A percentile compares a stretch with the other conserved stretches of the same genome.
These are phyloP conservation scores for Podila horticola DNA, from an alignment of 192 early-diverging fungal species.

Conservation along the genomic window DNA sequence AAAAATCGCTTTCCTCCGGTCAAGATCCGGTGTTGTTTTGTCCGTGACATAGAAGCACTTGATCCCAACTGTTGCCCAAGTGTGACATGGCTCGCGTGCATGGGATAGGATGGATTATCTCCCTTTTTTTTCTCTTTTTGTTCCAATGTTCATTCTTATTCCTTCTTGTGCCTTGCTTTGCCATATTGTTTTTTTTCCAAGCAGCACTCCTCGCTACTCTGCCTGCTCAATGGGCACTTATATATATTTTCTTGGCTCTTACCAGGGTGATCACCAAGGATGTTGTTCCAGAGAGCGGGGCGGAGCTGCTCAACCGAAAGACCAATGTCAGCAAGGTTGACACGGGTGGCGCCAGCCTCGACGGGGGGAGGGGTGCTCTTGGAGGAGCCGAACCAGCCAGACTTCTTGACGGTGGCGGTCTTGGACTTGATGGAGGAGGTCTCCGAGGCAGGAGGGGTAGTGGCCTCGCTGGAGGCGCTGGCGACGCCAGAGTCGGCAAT, in stretches of 20 bases:
- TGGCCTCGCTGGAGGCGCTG: neutral
- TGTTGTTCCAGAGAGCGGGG: constrained; percentile 49
- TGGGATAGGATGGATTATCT: too few relatives aligned
- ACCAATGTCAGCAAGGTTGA: constrained; percentile 36
- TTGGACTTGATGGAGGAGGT: constrained; percentile 35
- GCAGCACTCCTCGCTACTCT: too few relatives aligned
- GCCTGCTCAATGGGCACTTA: too few relatives aligned
- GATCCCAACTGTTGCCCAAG: too few relatives aligned
- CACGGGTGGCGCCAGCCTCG: constrained; percentile 5
- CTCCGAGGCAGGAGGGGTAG: constrained; percentile 7
- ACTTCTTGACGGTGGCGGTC: constrained; percentile 31
- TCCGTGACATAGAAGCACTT: too few relatives aligned
- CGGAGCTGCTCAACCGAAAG: constrained; percentile 30
- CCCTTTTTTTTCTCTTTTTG: too few relatives aligned
- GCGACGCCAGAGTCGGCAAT: constrained; percentile 19
- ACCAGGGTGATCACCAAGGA: constrained; percentile 50
- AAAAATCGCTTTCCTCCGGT: too few relatives aligned
- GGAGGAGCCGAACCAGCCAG: constrained; percentile 37
- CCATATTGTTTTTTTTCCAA: too few relatives aligned
- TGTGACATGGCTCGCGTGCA: too few relatives aligned
- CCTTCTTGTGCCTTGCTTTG: too few relatives aligned
- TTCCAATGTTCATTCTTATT: too few relatives aligned
- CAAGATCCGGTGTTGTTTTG: too few relatives aligned
- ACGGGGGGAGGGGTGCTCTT: constrained; percentile 12
- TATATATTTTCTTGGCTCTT: neutral